Evolutionary conservation across 2,329 filamentous ascomycete species (phyloP).

Genomic region (Xylariomycetidae sp.): DNA sequence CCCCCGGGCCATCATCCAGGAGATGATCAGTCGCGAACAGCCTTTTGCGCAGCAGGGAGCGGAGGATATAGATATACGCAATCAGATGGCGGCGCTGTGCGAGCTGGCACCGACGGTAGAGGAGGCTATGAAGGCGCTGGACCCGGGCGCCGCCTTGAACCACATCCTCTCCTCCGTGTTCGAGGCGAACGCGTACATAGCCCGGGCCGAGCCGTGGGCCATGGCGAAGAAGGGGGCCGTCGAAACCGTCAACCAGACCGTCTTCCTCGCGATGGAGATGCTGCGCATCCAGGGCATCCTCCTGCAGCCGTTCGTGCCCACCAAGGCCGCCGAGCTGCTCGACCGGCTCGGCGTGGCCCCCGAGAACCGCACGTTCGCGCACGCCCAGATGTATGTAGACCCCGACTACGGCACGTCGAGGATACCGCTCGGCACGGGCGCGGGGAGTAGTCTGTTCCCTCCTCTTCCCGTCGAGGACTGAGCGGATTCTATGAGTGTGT

Average conservation of each 20-base stretch:
- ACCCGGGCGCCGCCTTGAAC: constrained; percentile 60
- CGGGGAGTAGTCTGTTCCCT: constrained; percentile 46
- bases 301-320: constrained; percentile 85
- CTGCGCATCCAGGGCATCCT: constrained; percentile 77
- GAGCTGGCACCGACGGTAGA: constrained; percentile 36
- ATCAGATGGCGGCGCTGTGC: constrained; percentile 35
- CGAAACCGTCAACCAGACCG: constrained; percentile 44
- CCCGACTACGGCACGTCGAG: constrained; percentile 55
- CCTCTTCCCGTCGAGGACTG: constrained; percentile 37
- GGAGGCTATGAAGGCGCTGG: constrained; percentile 54
- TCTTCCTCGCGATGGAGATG: constrained; percentile 70
- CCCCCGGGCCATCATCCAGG: constrained; percentile 51
- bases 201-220: constrained; percentile 54
- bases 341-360: constrained; percentile 68
- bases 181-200: constrained; percentile 37
- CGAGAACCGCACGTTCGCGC: constrained; percentile 55
- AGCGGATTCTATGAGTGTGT: too few relatives aligned
- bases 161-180: constrained; percentile 57
- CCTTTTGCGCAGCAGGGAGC: constrained; percentile 13
- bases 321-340: constrained; percentile 64
- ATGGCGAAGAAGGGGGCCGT: constrained; percentile 34
- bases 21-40: constrained; percentile 9
- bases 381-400: constrained; percentile 60
- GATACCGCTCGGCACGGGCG: constrained; percentile 28
- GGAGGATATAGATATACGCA: constrained; percentile 24